Conservation (phyloP, 164 flowering plant genomes). For the Macadamia integrifolia region DNA sequence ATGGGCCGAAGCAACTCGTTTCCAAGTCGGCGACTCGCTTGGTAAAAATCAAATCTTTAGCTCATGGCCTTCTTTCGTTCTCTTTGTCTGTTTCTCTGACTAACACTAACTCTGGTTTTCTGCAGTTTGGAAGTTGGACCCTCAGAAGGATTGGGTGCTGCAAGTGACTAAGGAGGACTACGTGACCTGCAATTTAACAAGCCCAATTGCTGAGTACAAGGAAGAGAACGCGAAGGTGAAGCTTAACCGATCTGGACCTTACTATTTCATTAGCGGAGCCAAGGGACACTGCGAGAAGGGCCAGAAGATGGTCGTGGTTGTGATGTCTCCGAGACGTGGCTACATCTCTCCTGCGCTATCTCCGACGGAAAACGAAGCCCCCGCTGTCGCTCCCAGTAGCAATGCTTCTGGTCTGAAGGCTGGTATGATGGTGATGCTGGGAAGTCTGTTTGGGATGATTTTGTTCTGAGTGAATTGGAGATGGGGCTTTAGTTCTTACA, state of each 20-base stretch:
- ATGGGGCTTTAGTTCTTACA: neutral
- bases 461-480: conserved; percentile 5
- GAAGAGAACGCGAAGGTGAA: conserved; percentile 43
- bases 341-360: conserved; percentile 43
- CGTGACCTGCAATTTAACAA: conserved; percentile 31
- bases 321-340: conserved; percentile 27
- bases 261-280: conserved; percentile 52
- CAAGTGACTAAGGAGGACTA: conserved; percentile 37
- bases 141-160: conserved; percentile 35
- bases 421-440: conserved; percentile 20
- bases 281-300: conserved; percentile 49
- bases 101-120: neutral
- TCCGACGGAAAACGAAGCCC: conserved; percentile 38
- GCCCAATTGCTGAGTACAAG: conserved; percentile 25
- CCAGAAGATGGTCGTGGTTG: conserved; percentile 49
- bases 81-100: neutral
- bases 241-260: conserved; percentile 44
- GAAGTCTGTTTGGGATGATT: conserved; percentile 14
- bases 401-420: conserved; percentile 14
- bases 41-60: conserved; percentile 17
- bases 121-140: conserved; percentile 42
- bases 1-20: conserved; percentile 38
- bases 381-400: conserved; percentile 36
- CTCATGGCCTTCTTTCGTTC: neutral
- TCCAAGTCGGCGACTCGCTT: conserved; percentile 35